Conservation (phyloP, 108 stramenopile species). For the Nannochloropsis granulata region DNA sequence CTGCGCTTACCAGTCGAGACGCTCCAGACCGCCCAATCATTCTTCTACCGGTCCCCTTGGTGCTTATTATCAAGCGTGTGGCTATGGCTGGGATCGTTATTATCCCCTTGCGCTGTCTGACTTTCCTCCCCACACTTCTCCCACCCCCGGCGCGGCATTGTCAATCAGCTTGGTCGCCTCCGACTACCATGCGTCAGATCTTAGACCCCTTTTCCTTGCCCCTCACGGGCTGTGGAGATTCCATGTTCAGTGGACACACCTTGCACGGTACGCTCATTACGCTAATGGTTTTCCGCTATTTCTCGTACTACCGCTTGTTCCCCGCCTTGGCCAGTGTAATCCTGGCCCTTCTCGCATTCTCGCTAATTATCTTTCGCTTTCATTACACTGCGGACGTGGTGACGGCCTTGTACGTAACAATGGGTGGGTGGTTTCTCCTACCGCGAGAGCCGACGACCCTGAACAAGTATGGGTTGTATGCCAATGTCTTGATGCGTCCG, state of each 20-base stretch:
- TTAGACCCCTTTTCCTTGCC: not conserved
- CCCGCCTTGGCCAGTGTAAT: not conserved
- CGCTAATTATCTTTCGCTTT: not conserved
- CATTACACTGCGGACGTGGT: not conserved
- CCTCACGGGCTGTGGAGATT: not conserved
- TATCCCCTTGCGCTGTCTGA: not conserved
- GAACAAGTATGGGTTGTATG: not conserved
- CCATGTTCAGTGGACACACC: not conserved
- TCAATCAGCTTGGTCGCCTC: not conserved
- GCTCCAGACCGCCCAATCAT: not conserved
- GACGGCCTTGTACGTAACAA: not conserved
- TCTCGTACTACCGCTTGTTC: not conserved
- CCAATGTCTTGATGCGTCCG: not conserved
- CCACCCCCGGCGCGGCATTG: not conserved
- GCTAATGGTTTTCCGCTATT: not conserved
- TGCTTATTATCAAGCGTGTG: not conserved
- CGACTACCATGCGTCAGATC: not conserved
- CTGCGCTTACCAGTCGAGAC: not conserved
- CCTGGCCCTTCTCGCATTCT: not conserved
- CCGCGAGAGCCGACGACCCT: not conserved
- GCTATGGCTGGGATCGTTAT: not conserved
- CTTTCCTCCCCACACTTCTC: not conserved
- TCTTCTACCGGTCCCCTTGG: not conserved
- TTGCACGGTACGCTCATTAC: not conserved
- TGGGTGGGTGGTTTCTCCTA: not conserved